These are phyloP conservation scores for Kluyveromyces siamensis DNA, from an alignment of 805 yeast genomes.

Conservation along the genomic window DNA sequence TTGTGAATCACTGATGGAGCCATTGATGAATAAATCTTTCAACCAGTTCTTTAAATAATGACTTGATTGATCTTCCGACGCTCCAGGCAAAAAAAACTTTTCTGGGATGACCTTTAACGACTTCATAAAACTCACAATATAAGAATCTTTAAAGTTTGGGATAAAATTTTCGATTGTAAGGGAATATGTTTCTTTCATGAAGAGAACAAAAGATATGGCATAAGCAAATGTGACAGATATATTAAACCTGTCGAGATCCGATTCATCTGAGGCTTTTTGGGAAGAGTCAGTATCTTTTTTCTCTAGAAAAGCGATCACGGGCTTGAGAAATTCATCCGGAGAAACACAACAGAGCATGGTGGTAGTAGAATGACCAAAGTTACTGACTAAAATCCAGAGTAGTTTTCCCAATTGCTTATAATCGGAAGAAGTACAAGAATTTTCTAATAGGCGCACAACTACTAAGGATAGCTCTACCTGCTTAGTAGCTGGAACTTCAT, in stretches of 20 bases:
- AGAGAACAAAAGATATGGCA: slow-evolving; percentile 38
- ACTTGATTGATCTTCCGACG: slow-evolving; percentile 18
- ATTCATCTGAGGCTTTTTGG: slow-evolving; percentile 30
- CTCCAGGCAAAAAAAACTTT: slow-evolving; percentile 16
- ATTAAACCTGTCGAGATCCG: slow-evolving; percentile 56
- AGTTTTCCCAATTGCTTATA: slow-evolving; percentile 39
- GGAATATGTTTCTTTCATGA: slow-evolving; percentile 33
- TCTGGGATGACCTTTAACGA: slow-evolving; percentile 18
- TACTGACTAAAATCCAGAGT: slow-evolving; percentile 40
- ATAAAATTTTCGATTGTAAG: slow-evolving; percentile 22
- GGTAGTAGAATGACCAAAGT: slow-evolving; percentile 32
- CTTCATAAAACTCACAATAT: slow-evolving; percentile 23
- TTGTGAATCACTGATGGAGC: slow-evolving; percentile 79
- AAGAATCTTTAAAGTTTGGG: slow-evolving; percentile 18
- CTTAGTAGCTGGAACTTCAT: slow-evolving; percentile 36
- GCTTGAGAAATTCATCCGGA: slow-evolving; percentile 35
- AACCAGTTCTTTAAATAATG: slow-evolving; percentile 61
- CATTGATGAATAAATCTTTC: slow-evolving; percentile 67
- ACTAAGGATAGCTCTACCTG: slow-evolving; percentile 37
- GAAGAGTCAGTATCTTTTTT: slow-evolving; percentile 22
- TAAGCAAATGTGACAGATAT: slow-evolving; percentile 61
- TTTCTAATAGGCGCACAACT: slow-evolving; percentile 25
- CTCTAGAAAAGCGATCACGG: slow-evolving; percentile 47
- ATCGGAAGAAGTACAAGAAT: slow-evolving; percentile 35
- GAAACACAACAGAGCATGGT: slow-evolving; percentile 36